Percentiles rank a stretch among this genome's conserved stretches.
phyloP scores from a whole-genome alignment of 768 basidiomycete species.

The Kondoa subrosea region DNA sequence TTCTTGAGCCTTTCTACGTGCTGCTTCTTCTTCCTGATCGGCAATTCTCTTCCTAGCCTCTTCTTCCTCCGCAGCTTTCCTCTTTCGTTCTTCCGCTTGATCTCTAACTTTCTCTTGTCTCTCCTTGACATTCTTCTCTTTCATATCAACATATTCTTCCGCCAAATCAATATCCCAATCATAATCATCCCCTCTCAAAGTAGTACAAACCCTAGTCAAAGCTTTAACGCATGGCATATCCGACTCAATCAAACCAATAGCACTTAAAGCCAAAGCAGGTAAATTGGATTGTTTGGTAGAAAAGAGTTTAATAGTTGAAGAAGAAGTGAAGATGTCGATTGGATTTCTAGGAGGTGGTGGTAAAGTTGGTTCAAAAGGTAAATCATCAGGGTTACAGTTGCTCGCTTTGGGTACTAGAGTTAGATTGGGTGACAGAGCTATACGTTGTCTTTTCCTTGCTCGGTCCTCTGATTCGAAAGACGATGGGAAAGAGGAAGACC shows the following conservation, averaged over 20 bases:
- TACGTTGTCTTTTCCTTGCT: constrained; percentile 10
- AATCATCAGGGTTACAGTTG: constrained; percentile 3
- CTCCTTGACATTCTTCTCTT: not conserved
- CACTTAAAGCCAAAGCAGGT: constrained; percentile 17
- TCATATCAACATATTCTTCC: not conserved
- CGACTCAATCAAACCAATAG: constrained; percentile 26
- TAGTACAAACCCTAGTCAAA: constrained; percentile 19
- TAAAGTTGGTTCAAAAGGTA: constrained; percentile 19
- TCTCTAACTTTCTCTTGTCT: not conserved
- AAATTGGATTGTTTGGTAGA: constrained; percentile 20
- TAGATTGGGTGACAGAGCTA: constrained; percentile 4
- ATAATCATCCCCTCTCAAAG: constrained; percentile 22
- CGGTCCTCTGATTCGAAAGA: not conserved
- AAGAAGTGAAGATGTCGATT: constrained; percentile 25
- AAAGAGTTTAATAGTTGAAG: constrained; percentile 20
- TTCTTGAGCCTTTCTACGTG: not conserved
- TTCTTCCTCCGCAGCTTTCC: not conserved
- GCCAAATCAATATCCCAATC: not conserved
- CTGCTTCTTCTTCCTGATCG: no score
- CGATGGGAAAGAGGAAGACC: constrained; percentile 13
- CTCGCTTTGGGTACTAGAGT: constrained; percentile 9
- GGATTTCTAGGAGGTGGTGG: constrained; percentile 24
- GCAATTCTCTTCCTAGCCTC: not conserved
- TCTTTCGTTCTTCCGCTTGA: not conserved
- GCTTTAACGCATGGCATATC: constrained; percentile 21